Conservation (phyloP, 2,329 filamentous ascomycete genomes). For the Nemania sp. region DNA sequence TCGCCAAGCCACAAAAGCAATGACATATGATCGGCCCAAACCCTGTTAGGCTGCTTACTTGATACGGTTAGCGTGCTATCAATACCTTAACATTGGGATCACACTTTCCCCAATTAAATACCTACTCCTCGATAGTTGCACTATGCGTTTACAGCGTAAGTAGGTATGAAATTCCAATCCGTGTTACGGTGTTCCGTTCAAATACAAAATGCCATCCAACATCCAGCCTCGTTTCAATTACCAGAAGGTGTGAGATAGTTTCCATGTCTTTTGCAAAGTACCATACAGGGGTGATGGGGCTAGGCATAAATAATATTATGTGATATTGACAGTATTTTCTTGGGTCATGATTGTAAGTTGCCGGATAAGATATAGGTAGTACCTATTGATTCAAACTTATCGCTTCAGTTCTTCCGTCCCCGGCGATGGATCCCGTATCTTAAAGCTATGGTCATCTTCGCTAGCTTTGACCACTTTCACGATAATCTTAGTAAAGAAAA, state of each 20-base stretch:
- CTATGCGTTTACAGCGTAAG: not conserved
- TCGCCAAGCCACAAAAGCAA: conserved; percentile 17
- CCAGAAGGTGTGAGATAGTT: too few relatives aligned
- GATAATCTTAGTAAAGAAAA: conserved; percentile 1
- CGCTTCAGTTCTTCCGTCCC: too few relatives aligned
- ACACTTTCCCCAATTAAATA: not conserved
- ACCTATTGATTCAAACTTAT: too few relatives aligned
- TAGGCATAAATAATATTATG: too few relatives aligned
- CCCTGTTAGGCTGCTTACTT: not conserved
- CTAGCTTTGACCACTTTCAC: conserved; percentile 17
- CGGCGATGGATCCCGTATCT: not conserved
- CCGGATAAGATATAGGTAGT: too few relatives aligned
- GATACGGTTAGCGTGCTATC: not conserved
- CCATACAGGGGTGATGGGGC: too few relatives aligned
- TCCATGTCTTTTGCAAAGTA: too few relatives aligned
- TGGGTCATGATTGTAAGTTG: too few relatives aligned
- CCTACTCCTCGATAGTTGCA: not conserved
- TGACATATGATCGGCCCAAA: conserved; percentile 27
- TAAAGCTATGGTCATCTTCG: not conserved
- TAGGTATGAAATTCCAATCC: not conserved
- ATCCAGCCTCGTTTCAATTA: too few relatives aligned
- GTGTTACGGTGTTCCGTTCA: not conserved
- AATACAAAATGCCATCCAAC: too few relatives aligned
- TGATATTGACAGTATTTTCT: too few relatives aligned
- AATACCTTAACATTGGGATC: not conserved